phyloP scores from a whole-genome alignment of 2,329 filamentous ascomycete species.

The Clathrospora elynae region DNA sequence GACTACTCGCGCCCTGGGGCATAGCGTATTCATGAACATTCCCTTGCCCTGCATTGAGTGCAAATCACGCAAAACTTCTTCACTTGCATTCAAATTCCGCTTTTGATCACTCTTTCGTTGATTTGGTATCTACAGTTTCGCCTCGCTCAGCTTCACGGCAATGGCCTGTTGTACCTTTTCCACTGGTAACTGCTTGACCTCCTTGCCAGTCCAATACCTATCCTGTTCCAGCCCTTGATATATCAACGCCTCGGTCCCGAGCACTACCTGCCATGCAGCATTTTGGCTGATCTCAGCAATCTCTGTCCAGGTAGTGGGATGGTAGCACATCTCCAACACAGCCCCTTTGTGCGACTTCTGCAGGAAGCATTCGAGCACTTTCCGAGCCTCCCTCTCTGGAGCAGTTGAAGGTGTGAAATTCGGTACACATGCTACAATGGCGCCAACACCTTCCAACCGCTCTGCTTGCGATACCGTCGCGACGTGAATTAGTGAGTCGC shows the following conservation, averaged over 20 bases:
- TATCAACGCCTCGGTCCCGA: conserved; percentile 77
- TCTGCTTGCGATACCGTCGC: conserved; percentile 65
- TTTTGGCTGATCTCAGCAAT: conserved; percentile 65
- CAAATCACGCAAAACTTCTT: not conserved
- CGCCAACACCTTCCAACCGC: conserved; percentile 63
- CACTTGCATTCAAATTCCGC: not conserved
- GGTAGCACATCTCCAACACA: conserved; percentile 84
- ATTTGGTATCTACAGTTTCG: conserved; percentile 24
- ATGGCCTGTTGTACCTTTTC: conserved; percentile 63
- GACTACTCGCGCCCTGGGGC: conserved; percentile 70
- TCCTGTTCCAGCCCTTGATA: conserved; percentile 76
- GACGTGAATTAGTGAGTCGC: conserved; percentile 66
- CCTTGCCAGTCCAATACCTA: conserved; percentile 66
- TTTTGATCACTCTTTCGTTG: not conserved
- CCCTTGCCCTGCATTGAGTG: too few relatives aligned
- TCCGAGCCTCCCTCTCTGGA: conserved; percentile 65
- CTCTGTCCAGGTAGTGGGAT: conserved; percentile 68
- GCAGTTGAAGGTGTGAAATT: conserved; percentile 72
- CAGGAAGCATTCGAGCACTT: conserved; percentile 59
- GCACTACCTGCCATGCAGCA: conserved; percentile 72
- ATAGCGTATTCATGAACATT: conserved; percentile 1
- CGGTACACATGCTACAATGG: conserved; percentile 75
- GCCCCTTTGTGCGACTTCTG: conserved; percentile 63
- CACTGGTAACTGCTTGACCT: conserved; percentile 64
- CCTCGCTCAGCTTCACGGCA: conserved; percentile 41